Conservation (phyloP, 306 rosid species). For the Malus asiatica region DNA sequence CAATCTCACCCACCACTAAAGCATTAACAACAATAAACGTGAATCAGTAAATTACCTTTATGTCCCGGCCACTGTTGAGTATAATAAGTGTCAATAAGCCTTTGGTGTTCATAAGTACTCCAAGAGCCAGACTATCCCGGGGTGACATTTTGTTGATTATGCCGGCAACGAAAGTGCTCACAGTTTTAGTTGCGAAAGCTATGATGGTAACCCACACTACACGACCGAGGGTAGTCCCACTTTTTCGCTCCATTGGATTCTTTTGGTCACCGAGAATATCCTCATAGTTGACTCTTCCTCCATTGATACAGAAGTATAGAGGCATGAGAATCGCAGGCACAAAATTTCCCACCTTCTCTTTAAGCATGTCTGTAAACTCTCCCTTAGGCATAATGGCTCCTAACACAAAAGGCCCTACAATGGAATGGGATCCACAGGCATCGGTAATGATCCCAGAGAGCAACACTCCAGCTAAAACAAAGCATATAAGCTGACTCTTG, state of each 20-base stretch:
- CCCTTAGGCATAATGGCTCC: constrained; percentile 38
- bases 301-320: constrained; percentile 11
- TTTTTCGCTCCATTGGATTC: not conserved
- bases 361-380: constrained; percentile 15
- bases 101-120: constrained; percentile 32
- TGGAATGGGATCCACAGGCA: constrained; percentile 32
- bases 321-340: constrained; percentile 26
- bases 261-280: not conserved
- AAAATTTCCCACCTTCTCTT: constrained; percentile 20
- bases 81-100: constrained; percentile 26
- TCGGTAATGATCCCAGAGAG: constrained; percentile 25
- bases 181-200: constrained; percentile 7
- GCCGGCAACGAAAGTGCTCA: constrained; percentile 17
- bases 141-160: constrained; percentile 17
- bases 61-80: constrained; percentile 14
- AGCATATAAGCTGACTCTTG: constrained; percentile 16
- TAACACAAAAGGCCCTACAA: constrained; percentile 28
- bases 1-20: too few relatives aligned
- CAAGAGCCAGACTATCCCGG: constrained; percentile 23
- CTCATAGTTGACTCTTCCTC: constrained; percentile 5
- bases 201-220: not conserved
- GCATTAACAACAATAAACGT: too few relatives aligned
- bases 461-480: constrained; percentile 16
- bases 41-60: constrained; percentile 11
- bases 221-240: not conserved